A percentile compares a stretch with the other conserved stretches of the same genome.
Conservation (phyloP, 2,329 filamentous ascomycete species). For the Nannizzia gypsea region DNA sequence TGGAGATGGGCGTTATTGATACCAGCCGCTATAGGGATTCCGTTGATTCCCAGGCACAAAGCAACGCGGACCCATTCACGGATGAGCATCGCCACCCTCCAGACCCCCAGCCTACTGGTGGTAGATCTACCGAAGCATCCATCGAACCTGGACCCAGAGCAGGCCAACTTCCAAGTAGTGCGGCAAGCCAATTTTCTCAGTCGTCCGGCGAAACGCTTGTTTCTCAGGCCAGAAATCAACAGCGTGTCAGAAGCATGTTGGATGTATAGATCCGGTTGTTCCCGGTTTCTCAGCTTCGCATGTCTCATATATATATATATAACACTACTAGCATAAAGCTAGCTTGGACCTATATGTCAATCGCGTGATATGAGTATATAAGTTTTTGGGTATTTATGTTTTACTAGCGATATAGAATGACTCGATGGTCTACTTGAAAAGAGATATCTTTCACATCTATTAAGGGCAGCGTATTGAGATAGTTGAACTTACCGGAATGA, state of each 20-base stretch:
- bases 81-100: constrained; percentile 2
- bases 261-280: constrained; percentile 6
- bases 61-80: constrained; percentile 7
- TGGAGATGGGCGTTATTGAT: constrained; percentile 31
- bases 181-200: constrained; percentile 8
- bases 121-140: neutral
- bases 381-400: neutral
- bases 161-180: neutral
- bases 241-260: constrained; percentile 12
- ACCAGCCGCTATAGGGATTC: constrained; percentile 8
- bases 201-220: constrained; percentile 12
- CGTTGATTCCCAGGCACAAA: neutral
- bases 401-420: neutral
- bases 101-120: neutral
- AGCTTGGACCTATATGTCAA: neutral
- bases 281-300: neutral
- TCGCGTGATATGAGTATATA: neutral
- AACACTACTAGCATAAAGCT: neutral
- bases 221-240: constrained; percentile 10
- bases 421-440: neutral
- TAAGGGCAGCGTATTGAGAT: neutral
- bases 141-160: neutral
- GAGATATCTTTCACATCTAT: neutral
- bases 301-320: neutral
- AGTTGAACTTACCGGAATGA: too few species aligned